These are phyloP conservation scores for Candida parachauliodes DNA, from an alignment of 805 yeast species.

Conservation along the genomic window DNA sequence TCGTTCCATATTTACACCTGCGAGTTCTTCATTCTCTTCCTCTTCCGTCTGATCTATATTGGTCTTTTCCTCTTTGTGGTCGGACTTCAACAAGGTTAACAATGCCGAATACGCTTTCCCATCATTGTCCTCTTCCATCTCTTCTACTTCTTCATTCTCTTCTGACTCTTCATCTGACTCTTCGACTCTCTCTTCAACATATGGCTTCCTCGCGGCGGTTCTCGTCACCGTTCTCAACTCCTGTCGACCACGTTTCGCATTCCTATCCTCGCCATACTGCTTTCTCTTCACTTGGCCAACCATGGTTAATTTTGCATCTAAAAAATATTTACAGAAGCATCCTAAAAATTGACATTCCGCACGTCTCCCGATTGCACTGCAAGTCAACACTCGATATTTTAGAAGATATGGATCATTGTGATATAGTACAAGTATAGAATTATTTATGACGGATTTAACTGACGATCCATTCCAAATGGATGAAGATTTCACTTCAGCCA, in stretches of 20 bases:
- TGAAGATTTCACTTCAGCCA: slow-evolving; percentile 27
- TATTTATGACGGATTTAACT: slow-evolving; percentile 24
- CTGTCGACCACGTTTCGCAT: slow-evolving; percentile 54
- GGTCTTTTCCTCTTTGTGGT: slow-evolving; percentile 22
- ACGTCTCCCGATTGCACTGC: too few relatives aligned
- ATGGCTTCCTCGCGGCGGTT: slow-evolving; percentile 39
- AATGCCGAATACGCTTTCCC: slow-evolving; percentile 64
- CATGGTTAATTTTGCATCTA: slow-evolving; percentile 6
- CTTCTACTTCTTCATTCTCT: slow-evolving; percentile 15
- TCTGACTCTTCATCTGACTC: slow-evolving; percentile 8
- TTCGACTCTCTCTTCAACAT: background rate
- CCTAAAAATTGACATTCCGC: background rate
- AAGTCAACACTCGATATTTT: background rate
- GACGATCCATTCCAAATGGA: slow-evolving; percentile 46
- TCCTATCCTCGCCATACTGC: slow-evolving; percentile 11
- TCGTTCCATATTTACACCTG: slow-evolving; percentile 11
- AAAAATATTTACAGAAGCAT: slow-evolving; percentile 4
- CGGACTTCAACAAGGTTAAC: slow-evolving; percentile 54
- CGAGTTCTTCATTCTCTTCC: slow-evolving; percentile 10
- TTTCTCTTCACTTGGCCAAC: slow-evolving; percentile 10
- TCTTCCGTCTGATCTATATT: slow-evolving; percentile 10
- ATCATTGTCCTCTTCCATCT: slow-evolving; percentile 17
- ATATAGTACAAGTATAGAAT: slow-evolving; percentile 1
- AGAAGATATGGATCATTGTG: background rate
- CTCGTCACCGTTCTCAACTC: slow-evolving; percentile 59